Base-by-base conservation (phyloP, 306 rosid species). In the Ceratonia siliqua region DNA sequence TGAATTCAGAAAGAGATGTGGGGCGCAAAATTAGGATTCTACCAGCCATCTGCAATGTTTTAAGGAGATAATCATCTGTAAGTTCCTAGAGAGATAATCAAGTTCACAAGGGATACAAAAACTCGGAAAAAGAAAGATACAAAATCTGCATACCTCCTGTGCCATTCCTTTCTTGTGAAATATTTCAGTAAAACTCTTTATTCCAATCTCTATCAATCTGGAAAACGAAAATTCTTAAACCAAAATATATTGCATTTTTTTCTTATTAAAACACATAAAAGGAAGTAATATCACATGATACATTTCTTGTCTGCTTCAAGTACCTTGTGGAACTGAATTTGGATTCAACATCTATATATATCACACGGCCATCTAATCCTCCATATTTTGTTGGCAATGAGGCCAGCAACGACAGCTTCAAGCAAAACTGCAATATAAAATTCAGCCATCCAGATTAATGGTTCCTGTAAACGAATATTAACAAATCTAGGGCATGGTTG, bases 291-390 rank as follows among this genome's bases (percentile, higher is more conserved):
- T 55, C 74, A 15, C 11, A 35, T 12, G 33, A 21, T 35, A 43
- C 30, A 72, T 18, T 53, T 17, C 73, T 11, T 0, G n/a, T 24
- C 30, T 46, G 43, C 22, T 69, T 32, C 52, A 74, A 70, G 27
- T 76, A 91, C 98, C 98, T 91, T 89, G 73, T 91, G 65, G 94
- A 94, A 78, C 90, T 91, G 54, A 94, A 89, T 73, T 94, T 94
- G 70, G 91, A 91, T 73, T 91, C 98, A 43, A 90, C 92, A 32
- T 94, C 97, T 32, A 94, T 80, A 79, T 91, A 91, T 78, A 94
- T 87, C 33, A 89, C 97, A 20, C 57, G 91, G n/a, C 97, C 96
- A 70, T 83, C 90, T 78, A 88, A 81, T 67, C 98, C 97, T 78
- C 98, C 97, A 81, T 43, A 88, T 73, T 77, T 73, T 5, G 45